Evolutionary conservation across 176 grass and related monocot species (phyloP).

Genomic region (Oryza nivara): DNA sequence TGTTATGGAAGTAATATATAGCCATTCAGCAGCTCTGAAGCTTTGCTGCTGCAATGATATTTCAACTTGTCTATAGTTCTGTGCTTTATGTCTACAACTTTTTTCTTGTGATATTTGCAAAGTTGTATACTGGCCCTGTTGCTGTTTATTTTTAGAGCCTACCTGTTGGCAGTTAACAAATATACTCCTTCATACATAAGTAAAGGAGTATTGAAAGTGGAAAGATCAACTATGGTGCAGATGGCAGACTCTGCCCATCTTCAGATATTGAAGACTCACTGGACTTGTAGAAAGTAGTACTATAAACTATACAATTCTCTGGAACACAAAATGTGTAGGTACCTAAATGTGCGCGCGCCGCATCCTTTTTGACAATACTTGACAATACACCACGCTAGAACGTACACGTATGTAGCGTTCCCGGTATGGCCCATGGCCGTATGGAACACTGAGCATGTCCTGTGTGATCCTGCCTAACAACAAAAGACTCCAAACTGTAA

Average conservation of each 20-base stretch:
- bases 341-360: background rate
- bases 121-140: background rate
- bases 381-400: background rate
- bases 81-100: background rate
- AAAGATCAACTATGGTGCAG: no score
- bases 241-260: background rate
- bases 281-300: no score
- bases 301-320: background rate
- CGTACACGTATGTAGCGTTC: background rate
- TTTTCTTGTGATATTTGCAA: background rate
- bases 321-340: background rate
- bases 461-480: background rate
- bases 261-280: background rate
- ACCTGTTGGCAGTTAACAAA: background rate
- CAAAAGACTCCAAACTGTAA: background rate
- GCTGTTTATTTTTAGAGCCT: background rate
- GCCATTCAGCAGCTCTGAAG: slow-evolving; percentile 44
- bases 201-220: no score
- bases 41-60: slow-evolving; percentile 51
- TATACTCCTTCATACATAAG: background rate
- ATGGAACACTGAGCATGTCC: background rate
- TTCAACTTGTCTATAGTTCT: background rate
- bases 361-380: background rate
- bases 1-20: slow-evolving; percentile 49
- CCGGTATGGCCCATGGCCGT: no score